Percentiles rank a stretch among this genome's conserved stretches.
These are phyloP conservation scores for Euphorbia schlechtendalii DNA, from an alignment of 441 rosid genomes.

Conservation along the genomic window DNA sequence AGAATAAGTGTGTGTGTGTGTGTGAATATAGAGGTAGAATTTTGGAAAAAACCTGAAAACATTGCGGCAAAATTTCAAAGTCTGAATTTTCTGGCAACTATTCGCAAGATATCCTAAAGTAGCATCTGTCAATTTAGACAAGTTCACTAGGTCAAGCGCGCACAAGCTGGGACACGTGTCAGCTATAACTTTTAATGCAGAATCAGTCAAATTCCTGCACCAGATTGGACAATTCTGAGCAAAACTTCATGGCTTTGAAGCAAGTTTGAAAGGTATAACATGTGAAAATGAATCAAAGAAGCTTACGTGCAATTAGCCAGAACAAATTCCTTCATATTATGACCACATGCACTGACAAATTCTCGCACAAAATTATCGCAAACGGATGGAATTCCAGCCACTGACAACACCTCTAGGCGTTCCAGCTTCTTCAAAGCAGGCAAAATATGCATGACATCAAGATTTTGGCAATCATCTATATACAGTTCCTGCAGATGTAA, in stretches of 20 bases:
- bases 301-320: slow-evolving; percentile 62
- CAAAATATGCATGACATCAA: slow-evolving; percentile 52
- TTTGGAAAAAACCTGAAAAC: slow-evolving; percentile 45
- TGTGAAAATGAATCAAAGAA: slow-evolving; percentile 1
- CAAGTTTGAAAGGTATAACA: slow-evolving; percentile 14
- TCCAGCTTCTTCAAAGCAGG: slow-evolving; percentile 60
- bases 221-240: slow-evolving; percentile 16
- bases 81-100: slow-evolving; percentile 60
- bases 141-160: slow-evolving; percentile 57
- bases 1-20: no score
- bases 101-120: slow-evolving; percentile 74
- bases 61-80: slow-evolving; percentile 57
- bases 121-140: slow-evolving; percentile 72
- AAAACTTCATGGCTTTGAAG: slow-evolving; percentile 5
- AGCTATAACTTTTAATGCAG: slow-evolving; percentile 62
- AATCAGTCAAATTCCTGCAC: slow-evolving; percentile 77
- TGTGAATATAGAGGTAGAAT: no score
- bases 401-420: slow-evolving; percentile 60
- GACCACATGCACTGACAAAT: slow-evolving; percentile 41
- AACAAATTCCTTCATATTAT: slow-evolving; percentile 60
- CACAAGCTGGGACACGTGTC: slow-evolving; percentile 51
- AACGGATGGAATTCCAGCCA: slow-evolving; percentile 60
- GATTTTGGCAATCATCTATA: slow-evolving; percentile 68
- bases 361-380: slow-evolving; percentile 47
- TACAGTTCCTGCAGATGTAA: slow-evolving; percentile 61